phyloP scores from a whole-genome alignment of 371 early-diverging fungal genomes.

The Cokeromyces recurvatus region DNA sequence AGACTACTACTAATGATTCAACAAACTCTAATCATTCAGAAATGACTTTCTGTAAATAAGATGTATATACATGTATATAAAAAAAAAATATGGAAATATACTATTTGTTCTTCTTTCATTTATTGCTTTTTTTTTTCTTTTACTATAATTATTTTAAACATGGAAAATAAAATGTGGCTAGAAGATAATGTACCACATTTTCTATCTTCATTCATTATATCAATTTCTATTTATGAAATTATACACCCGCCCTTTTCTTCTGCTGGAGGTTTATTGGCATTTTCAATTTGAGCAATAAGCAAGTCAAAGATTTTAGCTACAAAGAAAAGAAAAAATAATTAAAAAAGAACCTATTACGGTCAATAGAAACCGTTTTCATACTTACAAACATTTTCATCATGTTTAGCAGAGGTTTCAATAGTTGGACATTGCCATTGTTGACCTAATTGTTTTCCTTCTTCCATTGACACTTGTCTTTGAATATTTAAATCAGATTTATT shows the following conservation, averaged over 20 bases:
- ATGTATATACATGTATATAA: too few species aligned
- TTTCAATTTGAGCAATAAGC: constrained; percentile 67
- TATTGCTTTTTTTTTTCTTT: neutral
- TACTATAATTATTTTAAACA: neutral
- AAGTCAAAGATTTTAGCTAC: constrained; percentile 64
- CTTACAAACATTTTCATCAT: constrained; percentile 82
- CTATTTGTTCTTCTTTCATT: too few species aligned
- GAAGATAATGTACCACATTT: too few species aligned
- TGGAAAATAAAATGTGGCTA: neutral
- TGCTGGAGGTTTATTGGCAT: constrained; percentile 54
- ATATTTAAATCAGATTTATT: constrained; percentile 87
- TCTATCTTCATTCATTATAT: too few species aligned
- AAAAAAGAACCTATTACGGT: too few species aligned
- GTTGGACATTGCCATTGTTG: constrained; percentile 79
- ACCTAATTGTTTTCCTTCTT: constrained; percentile 78
- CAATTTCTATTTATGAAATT: neutral
- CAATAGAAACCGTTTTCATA: constrained; percentile 16
- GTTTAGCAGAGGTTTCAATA: constrained; percentile 90
- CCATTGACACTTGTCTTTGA: constrained; percentile 75
- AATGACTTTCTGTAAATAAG: too few species aligned
- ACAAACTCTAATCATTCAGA: too few species aligned
- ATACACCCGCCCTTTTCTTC: constrained; percentile 54
- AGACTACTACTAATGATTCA: too few species aligned
- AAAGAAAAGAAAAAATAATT: neutral
- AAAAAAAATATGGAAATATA: too few species aligned